phyloP scores from a whole-genome alignment of 129 eudicot genomes.

The Pseudognaphalium luteoalbum region DNA sequence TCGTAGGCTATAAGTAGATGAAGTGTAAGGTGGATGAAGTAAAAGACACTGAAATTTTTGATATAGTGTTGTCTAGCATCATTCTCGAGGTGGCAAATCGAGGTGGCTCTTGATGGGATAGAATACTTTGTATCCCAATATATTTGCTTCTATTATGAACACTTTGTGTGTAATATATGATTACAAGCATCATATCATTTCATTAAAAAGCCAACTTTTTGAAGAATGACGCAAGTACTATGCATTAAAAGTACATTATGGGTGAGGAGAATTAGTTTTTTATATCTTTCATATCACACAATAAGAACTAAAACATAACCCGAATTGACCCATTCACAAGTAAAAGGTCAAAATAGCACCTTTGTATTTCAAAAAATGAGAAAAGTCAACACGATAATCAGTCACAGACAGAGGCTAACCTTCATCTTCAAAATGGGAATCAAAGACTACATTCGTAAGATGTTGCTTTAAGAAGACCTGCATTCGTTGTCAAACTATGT shows the following conservation, averaged over 20 bases:
- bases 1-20: neutral
- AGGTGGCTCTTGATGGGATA: neutral
- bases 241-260: too few species aligned
- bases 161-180: neutral
- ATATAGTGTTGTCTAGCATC: neutral
- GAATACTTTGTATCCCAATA: neutral
- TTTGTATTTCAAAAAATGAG: neutral
- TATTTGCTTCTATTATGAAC: neutral
- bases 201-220: neutral
- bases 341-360: neutral
- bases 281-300: neutral
- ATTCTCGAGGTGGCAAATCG: neutral
- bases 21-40: neutral
- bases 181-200: neutral
- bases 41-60: neutral
- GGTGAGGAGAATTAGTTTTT: neutral
- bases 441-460: constrained; percentile 70
- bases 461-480: constrained; percentile 97
- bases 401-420: constrained; percentile 46
- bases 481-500: constrained; percentile 14
- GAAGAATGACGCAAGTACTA: too few species aligned
- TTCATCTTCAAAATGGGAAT: constrained; percentile 62
- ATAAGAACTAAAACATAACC: neutral
- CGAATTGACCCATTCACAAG: neutral
- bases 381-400: neutral